phyloP scores from a whole-genome alignment of 179 eudicot species.

The Silene noctiflora region DNA sequence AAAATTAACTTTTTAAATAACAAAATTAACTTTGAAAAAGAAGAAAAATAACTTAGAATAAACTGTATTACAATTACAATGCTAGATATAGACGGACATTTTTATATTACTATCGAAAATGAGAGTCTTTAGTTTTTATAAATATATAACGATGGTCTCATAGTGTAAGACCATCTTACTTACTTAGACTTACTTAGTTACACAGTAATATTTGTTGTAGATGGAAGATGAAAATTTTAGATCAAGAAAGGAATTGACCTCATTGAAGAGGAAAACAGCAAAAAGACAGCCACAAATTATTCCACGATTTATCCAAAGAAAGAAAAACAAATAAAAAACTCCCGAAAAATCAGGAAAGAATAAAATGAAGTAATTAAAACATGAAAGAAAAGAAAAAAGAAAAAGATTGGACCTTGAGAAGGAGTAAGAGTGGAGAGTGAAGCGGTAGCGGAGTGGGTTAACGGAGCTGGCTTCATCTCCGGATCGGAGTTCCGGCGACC shows the following conservation, averaged over 20 bases:
- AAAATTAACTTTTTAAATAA: background rate
- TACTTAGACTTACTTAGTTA: too few species aligned
- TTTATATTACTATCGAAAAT: too few species aligned
- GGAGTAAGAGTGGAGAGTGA: conserved; percentile 32
- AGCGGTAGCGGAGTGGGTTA: conserved; percentile 35
- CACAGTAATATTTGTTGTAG: too few species aligned
- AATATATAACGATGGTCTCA: too few species aligned
- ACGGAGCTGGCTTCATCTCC: conserved; percentile 47
- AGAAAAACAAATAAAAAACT: background rate
- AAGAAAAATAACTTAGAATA: too few species aligned
- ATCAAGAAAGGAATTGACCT: background rate
- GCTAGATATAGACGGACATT: too few species aligned
- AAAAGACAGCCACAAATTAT: too few species aligned
- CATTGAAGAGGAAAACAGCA: background rate
- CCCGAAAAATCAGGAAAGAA: background rate
- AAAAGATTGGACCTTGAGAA: conserved; percentile 43
- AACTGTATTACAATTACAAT: too few species aligned
- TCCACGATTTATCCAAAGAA: too few species aligned
- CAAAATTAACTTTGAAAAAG: too few species aligned
- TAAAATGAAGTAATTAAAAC: background rate
- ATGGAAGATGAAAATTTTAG: background rate
- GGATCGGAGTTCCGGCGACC: conserved; percentile 17
- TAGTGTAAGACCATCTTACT: background rate
- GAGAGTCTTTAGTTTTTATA: too few species aligned
- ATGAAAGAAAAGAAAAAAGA: background rate